Evolutionary conservation across 345 rosid genomes (phyloP), one percentile per base, ranked within the genome.

Genomic region (Brassica rapa): DNA sequence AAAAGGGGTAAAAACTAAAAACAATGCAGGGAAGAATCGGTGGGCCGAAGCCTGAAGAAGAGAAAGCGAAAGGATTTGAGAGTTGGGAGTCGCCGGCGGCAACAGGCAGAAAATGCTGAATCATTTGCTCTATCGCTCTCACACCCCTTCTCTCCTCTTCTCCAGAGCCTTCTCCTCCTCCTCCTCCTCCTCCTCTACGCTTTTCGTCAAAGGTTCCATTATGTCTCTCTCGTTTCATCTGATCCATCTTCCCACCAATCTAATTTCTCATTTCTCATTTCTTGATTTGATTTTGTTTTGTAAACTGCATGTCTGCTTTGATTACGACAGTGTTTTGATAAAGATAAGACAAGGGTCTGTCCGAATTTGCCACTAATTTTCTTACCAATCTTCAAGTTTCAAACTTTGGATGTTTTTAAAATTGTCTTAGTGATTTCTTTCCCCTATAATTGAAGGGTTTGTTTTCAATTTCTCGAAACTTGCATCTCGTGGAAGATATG

Each of bases 111-210:
- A 0, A 55, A 74, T 80, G 83, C 56, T 80, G 3, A 62, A 7
- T 0, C 62, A 30, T 21, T 33, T 80, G 19, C 53, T 69, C 55
- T 7, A 53, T 69, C 83, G 83, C 19, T 69, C 67, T 46, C 59
- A 7, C 60, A 5, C 72, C 66, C 43, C 72, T 62, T 25, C 49
- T 53, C 75, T 69, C 15, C 70, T 63, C 67, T 74, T 74, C 41
- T 70, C 32, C 79, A 80, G 83, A 70, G 30, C 61, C 1, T 80
- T 69, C 79, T 80, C 83, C 8, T 80, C 83, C 9, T 80, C 21
- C 8, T 80, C 83, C 9, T 80, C 21, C 21, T 19, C 21, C 21
- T 19, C 30, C 4, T 27, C 83, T 21, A 80, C 62, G 2, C 75
- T 80, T 63, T 53, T 69, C 67, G 83, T 80, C 8, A 80, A 80